Conservation (phyloP, 164 flowering plant species). For the Chimonanthus praecox region DNA sequence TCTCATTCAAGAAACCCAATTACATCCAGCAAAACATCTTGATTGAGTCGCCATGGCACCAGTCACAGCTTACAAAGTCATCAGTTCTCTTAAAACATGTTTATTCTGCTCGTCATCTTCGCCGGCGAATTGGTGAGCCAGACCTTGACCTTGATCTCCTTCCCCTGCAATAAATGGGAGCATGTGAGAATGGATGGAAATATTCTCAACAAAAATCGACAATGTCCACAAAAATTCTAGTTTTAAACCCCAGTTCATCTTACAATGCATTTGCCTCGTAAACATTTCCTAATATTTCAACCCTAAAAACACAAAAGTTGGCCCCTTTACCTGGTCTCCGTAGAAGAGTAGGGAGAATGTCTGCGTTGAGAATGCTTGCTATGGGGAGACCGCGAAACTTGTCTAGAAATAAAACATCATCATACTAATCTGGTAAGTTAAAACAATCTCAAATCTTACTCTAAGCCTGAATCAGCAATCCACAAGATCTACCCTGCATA, state of each 20-base stretch:
- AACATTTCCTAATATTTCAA: conserved; percentile 17
- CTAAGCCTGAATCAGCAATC: conserved; percentile 16
- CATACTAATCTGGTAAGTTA: conserved; percentile 65
- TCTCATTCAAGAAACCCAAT: not conserved
- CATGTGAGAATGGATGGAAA: conserved; percentile 1
- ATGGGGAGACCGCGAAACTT: conserved; percentile 95
- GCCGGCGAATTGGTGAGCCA: conserved; percentile 50
- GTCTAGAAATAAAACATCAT: conserved; percentile 89
- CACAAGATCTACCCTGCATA: conserved; percentile 15
- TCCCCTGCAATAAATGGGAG: conserved; percentile 44
- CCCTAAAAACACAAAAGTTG: conserved; percentile 8
- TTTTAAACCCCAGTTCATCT: not conserved
- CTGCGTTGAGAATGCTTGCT: conserved; percentile 97
- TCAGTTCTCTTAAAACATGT: not conserved
- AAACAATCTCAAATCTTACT: conserved; percentile 23
- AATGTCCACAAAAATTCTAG: not conserved
- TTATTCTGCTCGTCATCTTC: conserved; percentile 27
- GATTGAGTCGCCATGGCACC: not conserved
- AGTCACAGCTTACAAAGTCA: not conserved
- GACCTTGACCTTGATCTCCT: conserved; percentile 57
- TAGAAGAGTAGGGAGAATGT: conserved; percentile 98
- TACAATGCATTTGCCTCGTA: conserved; percentile 28
- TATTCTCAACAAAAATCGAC: not conserved
- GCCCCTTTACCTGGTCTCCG: conserved; percentile 71
- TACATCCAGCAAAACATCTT: not conserved